Percentiles rank a stretch among this genome's conserved stretches.
Conservation (phyloP, 352 stramenopile genomes). For the Pythium brachiatum region DNA sequence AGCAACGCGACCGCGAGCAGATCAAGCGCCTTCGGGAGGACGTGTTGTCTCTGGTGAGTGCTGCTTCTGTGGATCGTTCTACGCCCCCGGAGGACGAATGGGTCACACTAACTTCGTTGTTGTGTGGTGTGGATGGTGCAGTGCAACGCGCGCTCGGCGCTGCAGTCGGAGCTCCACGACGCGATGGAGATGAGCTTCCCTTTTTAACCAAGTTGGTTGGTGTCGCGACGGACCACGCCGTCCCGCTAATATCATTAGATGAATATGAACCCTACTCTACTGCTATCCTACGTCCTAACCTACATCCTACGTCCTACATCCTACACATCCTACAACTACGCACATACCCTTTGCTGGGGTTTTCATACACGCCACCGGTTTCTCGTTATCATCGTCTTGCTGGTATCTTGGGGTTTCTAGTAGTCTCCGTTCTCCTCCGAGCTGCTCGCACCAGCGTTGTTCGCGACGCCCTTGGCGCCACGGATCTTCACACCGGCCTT, state of each 20-base stretch:
- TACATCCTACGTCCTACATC: neutral
- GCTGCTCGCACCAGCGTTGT: slow-evolving; percentile 25
- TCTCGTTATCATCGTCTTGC: neutral
- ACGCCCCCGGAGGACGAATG: neutral
- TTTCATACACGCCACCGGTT: neutral
- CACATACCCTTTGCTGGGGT: neutral
- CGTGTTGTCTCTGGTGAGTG: slow-evolving; percentile 45
- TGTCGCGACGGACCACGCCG: neutral
- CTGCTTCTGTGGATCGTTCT: neutral
- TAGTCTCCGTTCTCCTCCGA: slow-evolving; percentile 27
- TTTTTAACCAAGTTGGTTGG: slow-evolving; percentile 27
- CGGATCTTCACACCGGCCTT: slow-evolving; percentile 50
- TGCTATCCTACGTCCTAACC: neutral
- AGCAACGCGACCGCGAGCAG: slow-evolving; percentile 48
- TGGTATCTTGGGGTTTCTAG: neutral
- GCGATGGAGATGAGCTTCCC: slow-evolving; percentile 51
- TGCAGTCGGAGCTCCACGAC: slow-evolving; percentile 57
- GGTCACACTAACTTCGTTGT: neutral
- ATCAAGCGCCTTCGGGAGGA: slow-evolving; percentile 55
- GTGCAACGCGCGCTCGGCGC: slow-evolving; percentile 53
- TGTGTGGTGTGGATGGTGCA: slow-evolving; percentile 20
- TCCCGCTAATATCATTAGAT: neutral
- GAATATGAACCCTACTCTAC: slow-evolving; percentile 5
- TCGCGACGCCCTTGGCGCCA: slow-evolving; percentile 20
- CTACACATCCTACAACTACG: slow-evolving; percentile 1